Evolutionary conservation across 208 protist genomes (phyloP).

Genomic region (Acanthamoeba royreba): DNA sequence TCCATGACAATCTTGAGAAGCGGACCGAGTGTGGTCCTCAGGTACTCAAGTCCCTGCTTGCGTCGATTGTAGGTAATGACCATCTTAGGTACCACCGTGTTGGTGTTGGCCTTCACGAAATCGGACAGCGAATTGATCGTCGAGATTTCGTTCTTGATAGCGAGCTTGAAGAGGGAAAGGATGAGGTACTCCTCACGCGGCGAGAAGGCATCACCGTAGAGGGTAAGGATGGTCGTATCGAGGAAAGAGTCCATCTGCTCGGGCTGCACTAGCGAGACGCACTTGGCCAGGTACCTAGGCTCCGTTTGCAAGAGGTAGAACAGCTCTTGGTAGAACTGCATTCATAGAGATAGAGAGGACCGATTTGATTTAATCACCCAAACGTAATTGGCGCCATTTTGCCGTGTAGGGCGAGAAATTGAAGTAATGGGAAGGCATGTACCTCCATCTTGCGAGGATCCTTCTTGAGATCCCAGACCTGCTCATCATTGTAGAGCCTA

Average conservation of each 20-base stretch:
- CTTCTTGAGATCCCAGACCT: constrained; percentile 56
- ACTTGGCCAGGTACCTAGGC: constrained; percentile 79
- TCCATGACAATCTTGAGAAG: constrained; percentile 73
- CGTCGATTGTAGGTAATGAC: constrained; percentile 77
- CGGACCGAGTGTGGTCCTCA: constrained; percentile 68
- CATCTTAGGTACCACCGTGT: constrained; percentile 74
- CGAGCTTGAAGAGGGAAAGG: constrained; percentile 73
- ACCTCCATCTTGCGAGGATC: constrained; percentile 60
- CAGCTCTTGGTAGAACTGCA: constrained; percentile 72
- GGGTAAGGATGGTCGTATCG: constrained; percentile 76
- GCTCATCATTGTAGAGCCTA: constrained; percentile 8
- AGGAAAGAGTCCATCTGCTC: constrained; percentile 74
- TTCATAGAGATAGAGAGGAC: not conserved
- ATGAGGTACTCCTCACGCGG: constrained; percentile 80
- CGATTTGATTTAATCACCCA: not conserved
- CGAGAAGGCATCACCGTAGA: constrained; percentile 82
- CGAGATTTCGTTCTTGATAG: constrained; percentile 76
- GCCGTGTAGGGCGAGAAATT: not conserved
- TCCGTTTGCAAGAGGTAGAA: constrained; percentile 84
- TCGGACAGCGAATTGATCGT: constrained; percentile 66
- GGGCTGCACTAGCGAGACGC: constrained; percentile 63
- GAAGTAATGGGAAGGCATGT: not conserved
- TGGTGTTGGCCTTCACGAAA: constrained; percentile 65
- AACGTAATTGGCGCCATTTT: not conserved
- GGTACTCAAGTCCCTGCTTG: constrained; percentile 73